Percentiles rank a stretch among this genome's conserved stretches.
phyloP scores from a whole-genome alignment of 495 filamentous ascomycete genomes.

The Penicillium arizonense region DNA sequence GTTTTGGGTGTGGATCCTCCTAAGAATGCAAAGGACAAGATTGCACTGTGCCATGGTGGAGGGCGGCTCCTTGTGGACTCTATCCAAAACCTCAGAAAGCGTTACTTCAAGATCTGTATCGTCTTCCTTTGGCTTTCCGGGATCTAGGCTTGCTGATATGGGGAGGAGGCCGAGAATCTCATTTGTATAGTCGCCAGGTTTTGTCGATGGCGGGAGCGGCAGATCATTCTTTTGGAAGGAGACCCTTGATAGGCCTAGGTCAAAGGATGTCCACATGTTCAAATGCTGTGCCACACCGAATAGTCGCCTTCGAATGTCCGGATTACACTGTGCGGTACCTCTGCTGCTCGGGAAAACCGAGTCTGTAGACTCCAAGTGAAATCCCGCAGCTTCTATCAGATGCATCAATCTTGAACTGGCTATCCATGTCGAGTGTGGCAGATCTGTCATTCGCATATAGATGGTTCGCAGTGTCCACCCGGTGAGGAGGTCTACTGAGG shows the following conservation, averaged over 20 bases:
- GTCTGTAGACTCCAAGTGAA: slow-evolving; percentile 36
- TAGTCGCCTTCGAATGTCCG: slow-evolving; percentile 33
- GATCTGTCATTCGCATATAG: slow-evolving; percentile 47
- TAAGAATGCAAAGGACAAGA: slow-evolving; percentile 45
- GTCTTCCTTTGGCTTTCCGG: slow-evolving; percentile 22
- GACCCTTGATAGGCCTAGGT: slow-evolving; percentile 49
- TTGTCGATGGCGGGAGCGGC: slow-evolving; percentile 14
- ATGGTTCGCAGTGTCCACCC: slow-evolving; percentile 45
- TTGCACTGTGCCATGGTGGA: slow-evolving; percentile 46
- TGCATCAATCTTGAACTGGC: slow-evolving; percentile 52
- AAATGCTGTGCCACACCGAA: slow-evolving; percentile 44
- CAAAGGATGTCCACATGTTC: slow-evolving; percentile 48
- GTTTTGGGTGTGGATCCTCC: slow-evolving; percentile 44
- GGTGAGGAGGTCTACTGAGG: slow-evolving; percentile 33
- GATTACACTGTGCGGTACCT: slow-evolving; percentile 14
- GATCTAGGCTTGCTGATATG: slow-evolving; percentile 34
- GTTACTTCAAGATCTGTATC: slow-evolving; percentile 29
- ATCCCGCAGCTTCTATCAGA: slow-evolving; percentile 46
- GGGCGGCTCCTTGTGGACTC: slow-evolving; percentile 33
- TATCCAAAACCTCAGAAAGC: slow-evolving; percentile 21
- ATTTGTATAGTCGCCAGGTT: slow-evolving; percentile 30
- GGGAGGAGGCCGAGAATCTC: slow-evolving; percentile 40
- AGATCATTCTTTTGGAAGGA: slow-evolving; percentile 29
- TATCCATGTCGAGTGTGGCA: slow-evolving; percentile 49
- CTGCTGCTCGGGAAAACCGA: slow-evolving; percentile 13